A percentile compares a stretch with the other conserved stretches of the same genome.
Evolutionary conservation across 169 alveolate species (phyloP).

Genomic region (Plasmodium cynomolgi): DNA sequence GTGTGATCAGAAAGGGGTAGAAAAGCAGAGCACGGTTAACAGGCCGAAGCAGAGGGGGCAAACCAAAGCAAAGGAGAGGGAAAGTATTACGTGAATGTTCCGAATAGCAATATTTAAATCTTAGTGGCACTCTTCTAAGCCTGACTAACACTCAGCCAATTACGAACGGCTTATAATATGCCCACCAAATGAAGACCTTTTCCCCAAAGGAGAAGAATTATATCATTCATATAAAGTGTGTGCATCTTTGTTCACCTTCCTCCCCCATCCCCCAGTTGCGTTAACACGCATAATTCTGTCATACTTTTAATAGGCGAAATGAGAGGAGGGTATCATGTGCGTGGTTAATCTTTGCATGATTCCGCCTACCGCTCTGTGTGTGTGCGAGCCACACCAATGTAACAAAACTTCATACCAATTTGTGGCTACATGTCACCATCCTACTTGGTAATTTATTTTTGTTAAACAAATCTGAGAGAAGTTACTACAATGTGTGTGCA

Average conservation of each 20-base stretch:
- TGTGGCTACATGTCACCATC: not conserved
- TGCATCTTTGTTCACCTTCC: not conserved
- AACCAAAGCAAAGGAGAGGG: not conserved
- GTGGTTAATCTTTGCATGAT: not conserved
- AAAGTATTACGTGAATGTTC: not conserved
- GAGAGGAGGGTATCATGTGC: not conserved
- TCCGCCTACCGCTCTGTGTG: not conserved
- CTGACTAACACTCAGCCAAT: not conserved
- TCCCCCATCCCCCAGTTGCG: not conserved
- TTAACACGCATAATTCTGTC: not conserved
- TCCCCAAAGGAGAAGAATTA: not conserved
- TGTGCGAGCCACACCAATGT: not conserved
- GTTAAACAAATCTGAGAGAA: not conserved
- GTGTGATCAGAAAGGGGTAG: not conserved
- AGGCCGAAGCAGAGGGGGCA: not conserved
- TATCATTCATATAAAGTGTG: not conserved
- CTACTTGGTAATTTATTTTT: not conserved
- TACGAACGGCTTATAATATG: not conserved
- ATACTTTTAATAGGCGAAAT: not conserved
- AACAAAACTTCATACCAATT: not conserved
- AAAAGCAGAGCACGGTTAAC: not conserved
- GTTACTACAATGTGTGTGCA: too few relatives aligned
- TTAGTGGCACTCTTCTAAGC: not conserved
- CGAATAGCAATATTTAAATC: not conserved
- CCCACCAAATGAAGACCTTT: not conserved